Percentiles rank a stretch among this genome's conserved stretches.
phyloP scores from a whole-genome alignment of 768 basidiomycete genomes.

The Dacryopinax primogenitus region DNA sequence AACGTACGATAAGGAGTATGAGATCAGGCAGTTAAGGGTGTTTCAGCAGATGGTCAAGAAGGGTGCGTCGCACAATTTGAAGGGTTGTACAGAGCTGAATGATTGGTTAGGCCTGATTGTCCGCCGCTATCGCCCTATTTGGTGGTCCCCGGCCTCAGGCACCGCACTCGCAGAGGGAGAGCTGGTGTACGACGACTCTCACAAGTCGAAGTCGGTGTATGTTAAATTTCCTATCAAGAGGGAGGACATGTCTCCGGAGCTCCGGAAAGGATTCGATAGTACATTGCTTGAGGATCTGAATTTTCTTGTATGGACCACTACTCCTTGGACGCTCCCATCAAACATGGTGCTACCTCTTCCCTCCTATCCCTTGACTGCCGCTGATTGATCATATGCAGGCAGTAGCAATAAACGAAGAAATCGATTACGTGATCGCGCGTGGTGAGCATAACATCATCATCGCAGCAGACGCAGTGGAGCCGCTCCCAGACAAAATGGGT shows the following conservation, averaged over 20 bases:
- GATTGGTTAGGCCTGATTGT: slow-evolving; percentile 59
- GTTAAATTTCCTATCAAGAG: slow-evolving; percentile 55
- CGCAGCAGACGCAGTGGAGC: slow-evolving; percentile 26
- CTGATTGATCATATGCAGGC: slow-evolving; percentile 39
- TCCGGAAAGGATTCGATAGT: slow-evolving; percentile 16
- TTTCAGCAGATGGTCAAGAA: slow-evolving; percentile 82
- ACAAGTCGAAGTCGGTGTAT: slow-evolving; percentile 77
- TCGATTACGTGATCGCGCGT: slow-evolving; percentile 48
- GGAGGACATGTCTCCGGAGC: slow-evolving; percentile 20
- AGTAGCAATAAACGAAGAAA: slow-evolving; percentile 69
- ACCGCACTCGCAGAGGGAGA: slow-evolving; percentile 95
- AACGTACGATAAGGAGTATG: slow-evolving; percentile 76
- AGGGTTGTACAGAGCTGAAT: background rate
- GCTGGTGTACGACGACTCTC: slow-evolving; percentile 76
- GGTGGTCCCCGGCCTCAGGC: slow-evolving; percentile 88
- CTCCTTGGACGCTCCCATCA: slow-evolving; percentile 90
- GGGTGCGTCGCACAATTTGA: slow-evolving; percentile 33
- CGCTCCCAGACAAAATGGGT: slow-evolving; percentile 18
- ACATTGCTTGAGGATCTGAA: slow-evolving; percentile 15
- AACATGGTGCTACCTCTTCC: slow-evolving; percentile 73
- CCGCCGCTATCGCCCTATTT: slow-evolving; percentile 74
- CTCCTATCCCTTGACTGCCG: background rate
- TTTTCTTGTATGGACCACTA: slow-evolving; percentile 90
- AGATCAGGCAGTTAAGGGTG: slow-evolving; percentile 72
- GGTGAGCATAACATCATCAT: slow-evolving; percentile 26